These are phyloP conservation scores for Aspergillus sp. DNA, from an alignment of 2,329 filamentous ascomycete species.

Conservation along the genomic window DNA sequence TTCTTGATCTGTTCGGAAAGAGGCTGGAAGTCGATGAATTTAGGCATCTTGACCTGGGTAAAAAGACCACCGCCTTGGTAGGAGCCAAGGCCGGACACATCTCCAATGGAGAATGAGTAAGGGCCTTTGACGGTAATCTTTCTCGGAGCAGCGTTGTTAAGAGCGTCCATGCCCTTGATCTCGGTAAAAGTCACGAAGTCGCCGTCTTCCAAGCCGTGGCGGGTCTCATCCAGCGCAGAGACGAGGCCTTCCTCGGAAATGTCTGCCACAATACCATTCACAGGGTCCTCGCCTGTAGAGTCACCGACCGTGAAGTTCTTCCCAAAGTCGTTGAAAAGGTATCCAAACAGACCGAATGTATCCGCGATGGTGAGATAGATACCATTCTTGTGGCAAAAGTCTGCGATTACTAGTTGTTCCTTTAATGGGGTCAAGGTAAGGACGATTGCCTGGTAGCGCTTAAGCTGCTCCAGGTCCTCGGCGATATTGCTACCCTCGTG, in stretches of 20 bases:
- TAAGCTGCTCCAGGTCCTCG: slow-evolving; percentile 77
- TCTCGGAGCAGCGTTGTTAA: slow-evolving; percentile 82
- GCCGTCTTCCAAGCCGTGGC: slow-evolving; percentile 93
- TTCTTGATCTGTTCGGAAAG: slow-evolving; percentile 78
- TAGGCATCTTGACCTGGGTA: slow-evolving; percentile 98
- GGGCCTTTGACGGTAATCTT: slow-evolving; percentile 94
- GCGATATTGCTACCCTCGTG: slow-evolving; percentile 69
- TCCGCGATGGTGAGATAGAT: slow-evolving; percentile 89
- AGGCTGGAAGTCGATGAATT: slow-evolving; percentile 84
- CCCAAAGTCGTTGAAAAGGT: slow-evolving; percentile 96
- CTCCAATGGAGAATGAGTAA: slow-evolving; percentile 96
- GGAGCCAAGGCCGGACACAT: slow-evolving; percentile 82
- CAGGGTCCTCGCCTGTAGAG: slow-evolving; percentile 83
- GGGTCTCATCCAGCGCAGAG: slow-evolving; percentile 89
- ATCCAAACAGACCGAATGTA: slow-evolving; percentile 91
- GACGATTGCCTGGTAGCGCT: slow-evolving; percentile 90
- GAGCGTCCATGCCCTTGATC: slow-evolving; percentile 83
- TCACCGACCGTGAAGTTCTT: slow-evolving; percentile 91
- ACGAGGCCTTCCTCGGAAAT: slow-evolving; percentile 91
- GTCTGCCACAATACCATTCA: slow-evolving; percentile 84
- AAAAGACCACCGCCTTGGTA: slow-evolving; percentile 90
- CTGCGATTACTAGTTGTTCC: slow-evolving; percentile 80
- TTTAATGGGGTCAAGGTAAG: slow-evolving; percentile 82
- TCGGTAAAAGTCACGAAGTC: slow-evolving; percentile 96
- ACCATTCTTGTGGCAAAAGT: slow-evolving; percentile 92